phyloP scores from a whole-genome alignment of 495 filamentous ascomycete genomes.

The Aspergillus haitiensis region DNA sequence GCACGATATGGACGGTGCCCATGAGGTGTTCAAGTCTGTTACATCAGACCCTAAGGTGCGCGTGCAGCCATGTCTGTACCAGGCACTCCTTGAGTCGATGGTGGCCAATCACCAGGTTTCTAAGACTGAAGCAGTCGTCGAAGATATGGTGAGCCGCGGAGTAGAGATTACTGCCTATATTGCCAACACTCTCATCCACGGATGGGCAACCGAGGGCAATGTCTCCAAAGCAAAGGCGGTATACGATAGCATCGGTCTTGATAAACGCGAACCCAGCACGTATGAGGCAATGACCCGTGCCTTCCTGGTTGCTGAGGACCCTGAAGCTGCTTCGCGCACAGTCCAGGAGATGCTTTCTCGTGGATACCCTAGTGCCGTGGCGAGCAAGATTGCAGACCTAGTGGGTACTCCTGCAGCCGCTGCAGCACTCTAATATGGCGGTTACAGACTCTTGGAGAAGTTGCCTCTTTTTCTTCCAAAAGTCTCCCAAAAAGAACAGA shows the following conservation, averaged over 20 bases:
- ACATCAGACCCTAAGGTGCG: conserved; percentile 63
- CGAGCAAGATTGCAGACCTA: conserved; percentile 86
- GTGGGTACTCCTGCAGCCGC: conserved; percentile 57
- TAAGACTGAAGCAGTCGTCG: conserved; percentile 71
- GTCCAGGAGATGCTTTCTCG: conserved; percentile 88
- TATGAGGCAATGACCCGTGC: conserved; percentile 99
- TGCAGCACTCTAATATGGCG: conserved; percentile 28
- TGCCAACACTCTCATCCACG: conserved; percentile 97
- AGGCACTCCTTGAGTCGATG: conserved; percentile 93
- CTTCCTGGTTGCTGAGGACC: conserved; percentile 79
- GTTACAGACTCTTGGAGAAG: conserved; percentile 14
- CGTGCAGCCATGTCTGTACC: conserved; percentile 84
- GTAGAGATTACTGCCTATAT: conserved; percentile 96
- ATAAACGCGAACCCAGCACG: conserved; percentile 92
- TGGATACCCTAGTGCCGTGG: conserved; percentile 88
- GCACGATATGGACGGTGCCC: conserved; percentile 84
- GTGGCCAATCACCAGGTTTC: conserved; percentile 86
- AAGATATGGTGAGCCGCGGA: conserved; percentile 65
- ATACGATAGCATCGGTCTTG: conserved; percentile 69
- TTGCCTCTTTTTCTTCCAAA: conserved; percentile 19
- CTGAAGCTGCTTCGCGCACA: conserved; percentile 66
- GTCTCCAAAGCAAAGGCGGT: conserved; percentile 75
- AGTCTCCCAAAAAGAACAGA: too few species aligned
- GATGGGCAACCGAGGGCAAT: conserved; percentile 85
- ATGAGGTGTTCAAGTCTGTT: conserved; percentile 76